Evolutionary conservation across 768 basidiomycete genomes (phyloP).

Genomic region (Trametes meyenii): DNA sequence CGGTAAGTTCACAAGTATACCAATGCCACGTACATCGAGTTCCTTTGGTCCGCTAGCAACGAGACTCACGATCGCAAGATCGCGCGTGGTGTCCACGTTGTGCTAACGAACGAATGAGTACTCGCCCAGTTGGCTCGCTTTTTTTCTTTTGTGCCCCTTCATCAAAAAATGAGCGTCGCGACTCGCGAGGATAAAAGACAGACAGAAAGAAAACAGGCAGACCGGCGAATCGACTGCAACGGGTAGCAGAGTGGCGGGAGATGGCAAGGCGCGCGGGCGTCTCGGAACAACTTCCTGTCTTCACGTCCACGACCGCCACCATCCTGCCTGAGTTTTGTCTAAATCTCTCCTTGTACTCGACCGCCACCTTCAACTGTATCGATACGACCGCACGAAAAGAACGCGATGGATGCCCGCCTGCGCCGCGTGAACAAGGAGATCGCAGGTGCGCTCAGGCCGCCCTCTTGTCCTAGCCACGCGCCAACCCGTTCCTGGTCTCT

Average conservation of each 20-base stretch:
- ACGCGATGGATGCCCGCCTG: slow-evolving; percentile 80
- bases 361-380: slow-evolving; percentile 3
- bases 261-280: not conserved
- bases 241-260: not conserved
- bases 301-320: slow-evolving; percentile 6
- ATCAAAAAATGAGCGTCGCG: no score
- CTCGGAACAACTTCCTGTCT: not conserved
- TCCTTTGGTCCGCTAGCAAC: no score
- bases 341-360: slow-evolving; percentile 1
- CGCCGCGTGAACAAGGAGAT: slow-evolving; percentile 96
- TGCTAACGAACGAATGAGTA: no score
- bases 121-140: no score
- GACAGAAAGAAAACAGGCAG: no score
- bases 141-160: no score
- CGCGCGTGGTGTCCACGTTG: no score
- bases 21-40: no score
- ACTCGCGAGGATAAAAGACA: no score
- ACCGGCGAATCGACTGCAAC: no score
- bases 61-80: no score
- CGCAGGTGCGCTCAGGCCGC: slow-evolving; percentile 50
- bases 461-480: not conserved
- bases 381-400: not conserved
- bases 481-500: not conserved
- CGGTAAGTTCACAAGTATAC: no score
- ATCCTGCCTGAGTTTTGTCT: not conserved